These are phyloP conservation scores for Sicyos edulis DNA, from an alignment of 306 rosid genomes.

Conservation along the genomic window DNA sequence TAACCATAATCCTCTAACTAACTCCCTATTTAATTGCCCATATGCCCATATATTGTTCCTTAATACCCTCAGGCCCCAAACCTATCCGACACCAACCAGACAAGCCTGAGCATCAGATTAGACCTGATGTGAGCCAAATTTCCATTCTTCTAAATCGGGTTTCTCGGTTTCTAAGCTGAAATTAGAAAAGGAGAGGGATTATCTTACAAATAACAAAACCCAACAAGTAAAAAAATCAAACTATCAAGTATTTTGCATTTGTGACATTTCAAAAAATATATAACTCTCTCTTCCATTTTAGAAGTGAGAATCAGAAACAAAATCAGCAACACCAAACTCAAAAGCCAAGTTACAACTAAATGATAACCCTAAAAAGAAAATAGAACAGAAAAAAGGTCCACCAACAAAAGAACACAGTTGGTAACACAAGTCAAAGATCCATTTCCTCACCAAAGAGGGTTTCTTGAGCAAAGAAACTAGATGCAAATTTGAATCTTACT, in stretches of 20 bases:
- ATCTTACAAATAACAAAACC: no score
- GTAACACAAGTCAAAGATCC: background rate
- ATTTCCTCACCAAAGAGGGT: background rate
- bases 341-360: background rate
- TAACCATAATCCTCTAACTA: no score
- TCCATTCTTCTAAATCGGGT: background rate
- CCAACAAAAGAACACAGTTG: background rate
- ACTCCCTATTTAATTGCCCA: no score
- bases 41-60: no score
- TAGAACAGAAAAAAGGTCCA: background rate
- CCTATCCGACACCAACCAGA: background rate
- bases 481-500: background rate
- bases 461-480: background rate
- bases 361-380: background rate
- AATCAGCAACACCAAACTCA: background rate
- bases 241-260: background rate
- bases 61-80: no score
- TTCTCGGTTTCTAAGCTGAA: background rate
- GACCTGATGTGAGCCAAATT: background rate
- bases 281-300: background rate
- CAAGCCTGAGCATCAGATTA: background rate
- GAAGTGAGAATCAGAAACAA: background rate
- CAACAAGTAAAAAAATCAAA: no score
- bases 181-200: background rate
- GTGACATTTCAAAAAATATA: background rate